Percentiles rank a stretch among this genome's conserved stretches.
Evolutionary conservation across 148 eudicot species (phyloP).

Genomic region (Amaranthus palmeri): DNA sequence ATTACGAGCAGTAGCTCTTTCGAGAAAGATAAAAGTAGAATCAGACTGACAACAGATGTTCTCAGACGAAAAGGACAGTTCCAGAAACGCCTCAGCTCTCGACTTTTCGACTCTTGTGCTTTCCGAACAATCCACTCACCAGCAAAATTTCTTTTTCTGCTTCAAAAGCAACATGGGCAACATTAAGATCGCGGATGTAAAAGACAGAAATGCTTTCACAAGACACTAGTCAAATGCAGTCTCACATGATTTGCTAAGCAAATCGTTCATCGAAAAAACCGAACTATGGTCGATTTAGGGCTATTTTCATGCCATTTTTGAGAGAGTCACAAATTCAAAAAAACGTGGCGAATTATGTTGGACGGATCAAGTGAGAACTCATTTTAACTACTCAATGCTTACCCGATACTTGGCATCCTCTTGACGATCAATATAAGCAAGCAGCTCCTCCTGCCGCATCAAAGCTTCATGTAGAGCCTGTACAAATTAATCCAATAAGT

Average conservation of each 20-base stretch:
- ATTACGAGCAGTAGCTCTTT: conserved; percentile 15
- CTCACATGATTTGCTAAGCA: too few relatives aligned
- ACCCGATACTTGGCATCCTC: conserved; percentile 72
- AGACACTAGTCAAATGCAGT: not conserved
- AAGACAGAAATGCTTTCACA: not conserved
- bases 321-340: too few relatives aligned
- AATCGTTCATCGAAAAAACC: too few relatives aligned
- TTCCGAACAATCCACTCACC: conserved; percentile 26
- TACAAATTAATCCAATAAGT: not conserved
- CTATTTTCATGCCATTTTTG: too few relatives aligned
- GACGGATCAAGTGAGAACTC: not conserved
- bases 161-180: conserved; percentile 15
- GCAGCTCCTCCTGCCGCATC: conserved; percentile 86
- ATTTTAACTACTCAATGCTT: conserved; percentile 13
- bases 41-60: not conserved
- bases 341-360: too few relatives aligned
- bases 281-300: too few relatives aligned
- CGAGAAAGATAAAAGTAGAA: not conserved
- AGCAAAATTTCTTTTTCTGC: conserved; percentile 77
- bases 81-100: conserved; percentile 10
- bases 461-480: conserved; percentile 38
- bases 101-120: not conserved
- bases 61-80: not conserved
- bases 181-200: not conserved
- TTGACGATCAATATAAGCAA: conserved; percentile 88